phyloP scores from a whole-genome alignment of 345 rosid species.

The Sonneratia alba region DNA sequence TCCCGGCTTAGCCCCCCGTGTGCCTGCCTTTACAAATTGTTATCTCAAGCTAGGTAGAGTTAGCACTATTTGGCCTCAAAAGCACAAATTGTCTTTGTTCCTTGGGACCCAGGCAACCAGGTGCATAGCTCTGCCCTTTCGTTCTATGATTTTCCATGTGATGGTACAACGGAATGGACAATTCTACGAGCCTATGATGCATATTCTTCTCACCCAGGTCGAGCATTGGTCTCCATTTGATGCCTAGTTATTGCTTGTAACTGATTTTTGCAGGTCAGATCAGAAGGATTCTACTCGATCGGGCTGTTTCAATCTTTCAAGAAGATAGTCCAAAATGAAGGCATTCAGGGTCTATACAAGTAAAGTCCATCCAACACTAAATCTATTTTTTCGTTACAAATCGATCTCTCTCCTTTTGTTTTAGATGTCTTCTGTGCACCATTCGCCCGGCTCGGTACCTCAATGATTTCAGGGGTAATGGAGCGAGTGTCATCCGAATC shows the following conservation, averaged over 20 bases:
- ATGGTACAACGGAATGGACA: background rate
- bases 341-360: conserved; percentile 77
- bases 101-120: background rate
- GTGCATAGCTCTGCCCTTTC: background rate
- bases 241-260: background rate
- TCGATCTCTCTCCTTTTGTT: background rate
- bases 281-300: conserved; percentile 62
- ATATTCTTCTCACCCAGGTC: background rate
- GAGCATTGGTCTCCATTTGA: background rate
- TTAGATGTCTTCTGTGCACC: background rate
- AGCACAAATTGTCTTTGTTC: background rate
- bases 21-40: background rate
- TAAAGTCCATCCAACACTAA: conserved; percentile 14
- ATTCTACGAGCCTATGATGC: background rate
- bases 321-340: conserved; percentile 74
- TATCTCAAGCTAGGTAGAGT: background rate
- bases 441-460: background rate
- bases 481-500: conserved; percentile 76
- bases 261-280: conserved; percentile 49
- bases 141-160: background rate
- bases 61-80: background rate
- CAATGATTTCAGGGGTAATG: conserved; percentile 54
- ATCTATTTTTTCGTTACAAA: no score
- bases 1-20: background rate
- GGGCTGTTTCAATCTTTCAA: conserved; percentile 62